Base-by-base conservation (phyloP, 2,329 filamentous ascomycete genomes). In the Cordyceps fumosorosea region DNA sequence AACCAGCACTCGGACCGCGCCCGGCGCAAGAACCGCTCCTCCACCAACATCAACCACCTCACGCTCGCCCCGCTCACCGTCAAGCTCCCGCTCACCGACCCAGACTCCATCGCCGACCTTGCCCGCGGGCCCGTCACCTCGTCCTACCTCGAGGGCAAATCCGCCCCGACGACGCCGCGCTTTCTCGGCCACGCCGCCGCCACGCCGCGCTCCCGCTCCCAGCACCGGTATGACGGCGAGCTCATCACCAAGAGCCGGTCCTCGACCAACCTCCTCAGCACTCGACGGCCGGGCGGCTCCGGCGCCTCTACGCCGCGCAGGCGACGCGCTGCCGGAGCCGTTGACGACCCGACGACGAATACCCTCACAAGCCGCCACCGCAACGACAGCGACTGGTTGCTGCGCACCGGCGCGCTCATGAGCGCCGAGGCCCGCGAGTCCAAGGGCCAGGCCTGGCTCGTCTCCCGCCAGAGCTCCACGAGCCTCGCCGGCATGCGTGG, bases 381-480 rank as follows among this genome's bases (percentile, higher is more conserved):
- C 44, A 76, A 76, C 62, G 81, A 86, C 67, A 83, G 81, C 62
- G 86, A 88, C 73, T 89, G 87, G 86, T 75, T 89, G 52, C 76
- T 87, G 26, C 80, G 86, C 34, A 81, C 85, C 0, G 86, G 86
- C 53, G 84, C 84, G 7, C 70, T 87, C 53, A 82, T 89, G 67
- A 82, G 82, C 62, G 81, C 80, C 57, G 84, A 86, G 69, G 78
- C 85, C 20, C 78, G 86, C 62, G 87, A 89, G 69, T 86, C 78
- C 68, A 89, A 89, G 73, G 87, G 87, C 16, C 86, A 89, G 72
- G 76, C 82, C 16, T 90, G 87, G 87, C 80, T 90, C 22, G 77
- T 84, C n/a, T 84, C 85, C 26, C 80, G 85, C 53, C 84, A 82
- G 60, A 87, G 84, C 70, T 87, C 85, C 1, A 89, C 85, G 10